Conservation (phyloP, 140 eudicot species). For the Flaveria floridana region DNA sequence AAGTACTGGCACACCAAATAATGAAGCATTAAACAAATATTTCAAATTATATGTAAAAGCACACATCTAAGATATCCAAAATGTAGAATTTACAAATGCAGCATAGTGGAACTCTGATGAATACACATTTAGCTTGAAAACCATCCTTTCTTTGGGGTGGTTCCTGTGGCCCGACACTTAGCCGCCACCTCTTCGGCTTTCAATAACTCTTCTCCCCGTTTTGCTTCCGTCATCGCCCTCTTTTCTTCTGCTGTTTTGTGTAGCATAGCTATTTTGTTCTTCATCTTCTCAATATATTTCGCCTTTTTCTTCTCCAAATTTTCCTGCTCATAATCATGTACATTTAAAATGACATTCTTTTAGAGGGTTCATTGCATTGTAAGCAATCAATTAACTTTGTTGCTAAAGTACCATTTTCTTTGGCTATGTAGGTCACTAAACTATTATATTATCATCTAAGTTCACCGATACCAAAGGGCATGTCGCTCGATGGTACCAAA, state of each 20-base stretch:
- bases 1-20: constrained; percentile 39
- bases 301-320: constrained; percentile 76
- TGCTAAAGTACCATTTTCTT: neutral
- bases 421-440: neutral
- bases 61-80: constrained; percentile 31
- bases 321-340: constrained; percentile 41
- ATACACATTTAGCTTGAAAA: constrained; percentile 39
- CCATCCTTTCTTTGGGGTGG: constrained; percentile 65
- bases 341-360: neutral
- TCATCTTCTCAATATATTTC: constrained; percentile 53
- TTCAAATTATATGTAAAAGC: constrained; percentile 15
- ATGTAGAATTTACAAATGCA: constrained; percentile 36
- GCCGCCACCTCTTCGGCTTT: constrained; percentile 78
- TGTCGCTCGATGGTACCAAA: too few species aligned
- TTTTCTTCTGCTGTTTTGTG: constrained; percentile 72
- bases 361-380: neutral
- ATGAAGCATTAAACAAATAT: constrained; percentile 39
- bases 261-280: constrained; percentile 56
- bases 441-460: neutral
- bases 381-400: neutral
- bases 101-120: constrained; percentile 16
- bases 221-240: constrained; percentile 63
- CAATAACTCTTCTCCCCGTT: constrained; percentile 65
- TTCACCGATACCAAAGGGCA: neutral
- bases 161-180: constrained; percentile 66